phyloP scores from a whole-genome alignment of 2,329 filamentous ascomycete genomes.

The Dactylellina leptospora region DNA sequence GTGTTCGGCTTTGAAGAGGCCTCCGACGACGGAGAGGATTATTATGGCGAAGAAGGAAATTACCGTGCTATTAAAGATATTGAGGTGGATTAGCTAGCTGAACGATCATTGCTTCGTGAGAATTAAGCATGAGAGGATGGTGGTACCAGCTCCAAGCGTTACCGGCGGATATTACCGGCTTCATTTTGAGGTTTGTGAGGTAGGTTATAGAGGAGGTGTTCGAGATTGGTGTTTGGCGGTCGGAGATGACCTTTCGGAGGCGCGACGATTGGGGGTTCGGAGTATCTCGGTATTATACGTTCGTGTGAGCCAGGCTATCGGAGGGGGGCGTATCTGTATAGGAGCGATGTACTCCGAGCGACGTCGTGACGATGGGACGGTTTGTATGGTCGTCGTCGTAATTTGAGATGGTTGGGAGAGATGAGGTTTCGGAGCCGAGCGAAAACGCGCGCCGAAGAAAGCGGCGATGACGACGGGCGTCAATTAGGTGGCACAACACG shows the following conservation, averaged over 20 bases:
- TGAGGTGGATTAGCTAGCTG: no score
- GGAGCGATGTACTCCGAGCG: not conserved
- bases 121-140: conserved; percentile 53
- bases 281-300: not conserved
- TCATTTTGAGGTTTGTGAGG: conserved; percentile 69
- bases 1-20: conserved; percentile 80
- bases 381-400: not conserved
- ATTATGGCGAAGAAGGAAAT: conserved; percentile 72
- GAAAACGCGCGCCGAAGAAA: conserved; percentile 8
- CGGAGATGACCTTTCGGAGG: not conserved
- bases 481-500: conserved; percentile 2
- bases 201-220: not conserved
- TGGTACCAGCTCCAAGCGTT: conserved; percentile 94
- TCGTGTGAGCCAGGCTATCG: not conserved
- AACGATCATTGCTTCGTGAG: no score
- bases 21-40: conserved; percentile 71
- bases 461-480: conserved; percentile 3
- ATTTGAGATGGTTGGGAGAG: conserved; percentile 17
- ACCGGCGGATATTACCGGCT: conserved; percentile 88
- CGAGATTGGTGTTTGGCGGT: not conserved
- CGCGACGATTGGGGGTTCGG: not conserved
- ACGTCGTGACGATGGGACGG: not conserved
- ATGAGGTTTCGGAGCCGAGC: conserved; percentile 19
- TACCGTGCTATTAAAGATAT: conserved; percentile 72
- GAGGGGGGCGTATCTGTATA: not conserved